Percentiles rank a stretch among this genome's conserved stretches.
Evolutionary conservation across 257 asterid genomes (phyloP).

Genomic region (Solanum microdontum): DNA sequence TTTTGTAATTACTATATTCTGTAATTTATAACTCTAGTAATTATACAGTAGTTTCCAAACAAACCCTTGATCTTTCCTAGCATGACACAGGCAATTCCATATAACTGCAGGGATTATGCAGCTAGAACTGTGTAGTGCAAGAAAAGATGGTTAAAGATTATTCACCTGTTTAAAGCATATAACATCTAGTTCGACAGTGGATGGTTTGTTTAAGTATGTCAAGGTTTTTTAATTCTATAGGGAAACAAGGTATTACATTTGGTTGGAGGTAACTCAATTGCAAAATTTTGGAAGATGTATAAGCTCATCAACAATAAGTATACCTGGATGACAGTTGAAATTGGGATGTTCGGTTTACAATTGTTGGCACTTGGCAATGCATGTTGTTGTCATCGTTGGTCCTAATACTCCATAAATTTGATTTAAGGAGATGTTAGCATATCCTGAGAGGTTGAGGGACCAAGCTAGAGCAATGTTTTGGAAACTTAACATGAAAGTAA

Average conservation of each 20-base stretch:
- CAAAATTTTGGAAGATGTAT: not conserved
- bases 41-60: not conserved
- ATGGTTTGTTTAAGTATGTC: not conserved
- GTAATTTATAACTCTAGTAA: not conserved
- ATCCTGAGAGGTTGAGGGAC: not conserved
- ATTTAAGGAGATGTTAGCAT: not conserved
- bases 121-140: not conserved
- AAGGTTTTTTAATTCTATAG: not conserved
- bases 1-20: not conserved
- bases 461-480: not conserved
- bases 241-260: not conserved
- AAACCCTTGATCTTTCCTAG: not conserved
- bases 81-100: not conserved
- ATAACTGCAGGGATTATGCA: not conserved
- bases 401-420: not conserved
- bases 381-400: not conserved
- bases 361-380: not conserved
- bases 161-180: not conserved
- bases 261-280: not conserved
- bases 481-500: not conserved
- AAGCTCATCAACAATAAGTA: not conserved
- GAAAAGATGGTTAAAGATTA: not conserved
- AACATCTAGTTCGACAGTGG: not conserved
- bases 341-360: not conserved
- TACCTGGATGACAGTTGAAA: not conserved